Percentiles rank a stretch among this genome's conserved stretches.
Evolutionary conservation across 306 rosid genomes (phyloP).

Genomic region (Coriaria nepalensis): DNA sequence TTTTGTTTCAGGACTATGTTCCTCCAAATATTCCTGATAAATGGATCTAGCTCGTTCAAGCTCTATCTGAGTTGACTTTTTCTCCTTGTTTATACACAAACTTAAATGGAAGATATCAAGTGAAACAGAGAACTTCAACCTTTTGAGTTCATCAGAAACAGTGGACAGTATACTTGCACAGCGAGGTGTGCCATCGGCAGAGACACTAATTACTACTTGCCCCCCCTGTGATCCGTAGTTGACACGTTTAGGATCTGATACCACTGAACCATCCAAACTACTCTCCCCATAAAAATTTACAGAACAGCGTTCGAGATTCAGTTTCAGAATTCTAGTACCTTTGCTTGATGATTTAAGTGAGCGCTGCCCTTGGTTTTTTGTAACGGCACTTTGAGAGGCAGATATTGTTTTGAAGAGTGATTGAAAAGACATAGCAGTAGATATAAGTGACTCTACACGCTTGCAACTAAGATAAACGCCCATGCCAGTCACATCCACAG

Average conservation of each 20-base stretch:
- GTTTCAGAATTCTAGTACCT: slow-evolving; percentile 61
- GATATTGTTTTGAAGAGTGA: slow-evolving; percentile 49
- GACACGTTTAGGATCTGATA: slow-evolving; percentile 87
- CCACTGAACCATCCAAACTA: slow-evolving; percentile 56
- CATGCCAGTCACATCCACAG: slow-evolving; percentile 87
- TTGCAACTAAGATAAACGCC: slow-evolving; percentile 53
- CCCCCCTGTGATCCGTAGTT: slow-evolving; percentile 98
- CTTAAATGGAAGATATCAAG: slow-evolving; percentile 77
- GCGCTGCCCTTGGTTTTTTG: slow-evolving; percentile 47
- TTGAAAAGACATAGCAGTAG: slow-evolving; percentile 70
- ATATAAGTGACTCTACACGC: slow-evolving; percentile 73
- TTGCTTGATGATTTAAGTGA: slow-evolving; percentile 62
- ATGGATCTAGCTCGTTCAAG: slow-evolving; percentile 84
- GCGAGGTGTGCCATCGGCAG: slow-evolving; percentile 80
- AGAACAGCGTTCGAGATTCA: slow-evolving; percentile 74
- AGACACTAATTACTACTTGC: slow-evolving; percentile 43
- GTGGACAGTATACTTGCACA: slow-evolving; percentile 64
- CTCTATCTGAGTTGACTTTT: slow-evolving; percentile 78
- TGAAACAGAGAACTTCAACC: slow-evolving; percentile 58
- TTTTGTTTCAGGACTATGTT: slow-evolving; percentile 44
- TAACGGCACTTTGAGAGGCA: slow-evolving; percentile 40
- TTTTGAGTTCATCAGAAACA: slow-evolving; percentile 43
- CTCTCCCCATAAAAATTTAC: slow-evolving; percentile 63
- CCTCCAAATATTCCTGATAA: slow-evolving; percentile 77
- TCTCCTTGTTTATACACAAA: slow-evolving; percentile 74